A percentile compares a stretch with the other conserved stretches of the same genome.
Conservation (phyloP, 129 eudicot genomes). For the Helichrysum umbraculigerum region DNA sequence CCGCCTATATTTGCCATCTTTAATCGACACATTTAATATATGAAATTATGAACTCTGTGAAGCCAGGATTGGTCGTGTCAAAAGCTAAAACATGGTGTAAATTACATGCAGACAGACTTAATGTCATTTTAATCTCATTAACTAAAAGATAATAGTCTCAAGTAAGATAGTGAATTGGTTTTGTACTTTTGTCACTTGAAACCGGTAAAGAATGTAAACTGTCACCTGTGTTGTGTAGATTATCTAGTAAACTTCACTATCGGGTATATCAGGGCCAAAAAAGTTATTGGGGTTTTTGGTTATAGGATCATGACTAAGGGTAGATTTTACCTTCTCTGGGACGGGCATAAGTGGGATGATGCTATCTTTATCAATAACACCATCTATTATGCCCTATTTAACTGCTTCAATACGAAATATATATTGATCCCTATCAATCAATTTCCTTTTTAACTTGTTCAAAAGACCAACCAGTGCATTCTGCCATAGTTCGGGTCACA, state of each 20-base stretch:
- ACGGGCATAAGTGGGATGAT: slow-evolving; percentile 78
- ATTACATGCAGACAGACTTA: background rate
- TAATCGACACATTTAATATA: slow-evolving; percentile 28
- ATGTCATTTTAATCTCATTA: background rate
- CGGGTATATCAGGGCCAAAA: slow-evolving; percentile 74
- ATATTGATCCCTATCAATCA: background rate
- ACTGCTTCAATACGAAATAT: slow-evolving; percentile 64
- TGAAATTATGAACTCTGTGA: slow-evolving; percentile 20
- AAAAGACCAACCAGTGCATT: slow-evolving; percentile 56
- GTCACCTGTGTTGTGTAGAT: slow-evolving; percentile 10
- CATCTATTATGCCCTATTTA: slow-evolving; percentile 81
- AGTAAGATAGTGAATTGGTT: slow-evolving; percentile 2
- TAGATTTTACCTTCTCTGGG: slow-evolving; percentile 63
- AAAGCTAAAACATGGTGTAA: background rate
- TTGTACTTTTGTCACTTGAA: background rate
- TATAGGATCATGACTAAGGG: slow-evolving; percentile 47
- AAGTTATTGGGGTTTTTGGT: slow-evolving; percentile 52
- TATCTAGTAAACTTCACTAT: slow-evolving; percentile 76
- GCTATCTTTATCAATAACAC: slow-evolving; percentile 75
- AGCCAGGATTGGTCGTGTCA: slow-evolving; percentile 14
- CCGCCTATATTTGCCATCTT: background rate
- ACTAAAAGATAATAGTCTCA: slow-evolving; percentile 9
- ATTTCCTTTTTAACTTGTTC: slow-evolving; percentile 58
- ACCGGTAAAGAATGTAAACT: slow-evolving; percentile 1
- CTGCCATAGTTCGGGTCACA: slow-evolving; percentile 50